Base-by-base conservation (phyloP, 129 eudicot genomes). In the Flaveria sonorensis region DNA sequence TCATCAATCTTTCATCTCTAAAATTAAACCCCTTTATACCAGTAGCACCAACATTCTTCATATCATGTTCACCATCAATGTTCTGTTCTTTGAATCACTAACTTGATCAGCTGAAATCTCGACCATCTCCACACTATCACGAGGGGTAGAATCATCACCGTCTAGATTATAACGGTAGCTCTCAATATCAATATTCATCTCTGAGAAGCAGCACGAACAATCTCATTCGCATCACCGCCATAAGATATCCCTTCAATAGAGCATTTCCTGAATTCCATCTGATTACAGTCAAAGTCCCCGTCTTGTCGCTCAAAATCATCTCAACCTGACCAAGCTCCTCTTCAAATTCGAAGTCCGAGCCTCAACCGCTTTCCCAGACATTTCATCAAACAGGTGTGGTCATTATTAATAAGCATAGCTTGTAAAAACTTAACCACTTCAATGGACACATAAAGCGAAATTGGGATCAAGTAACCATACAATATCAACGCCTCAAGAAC, bases 261-360 rank as follows among this genome's bases (percentile, higher is more conserved):
- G 71, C 89, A 86, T 73, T 86, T 86, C 75, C 87, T 73, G 11
- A 86, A 86, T 72, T 86, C 89, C 89, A 86, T 86, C 20, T 83
- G 87, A 66, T 86, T 86, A 69, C 89, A 86, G 89, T 86, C 70
- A 86, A 86, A 23, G 89, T 86, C 78, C 89, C 89, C 0, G 89
- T 86, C 73, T 86, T 86, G 20, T 86, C 89, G 6, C 83, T 68
- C 70, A 86, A 77, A 51, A 86, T 80, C 75, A 86, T 83, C 68
- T 86, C 89, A 3, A 86, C 89, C 68, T 86, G 89, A 55, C 89
- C 87, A 13, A 83, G 87, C 61, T 86, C 89, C 82, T 86, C 89
- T 86, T 86, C 79, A 86, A 69, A 77, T 86, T 86, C 10, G 89
- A 86, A 18, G 89, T 86, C 64, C 87, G 61, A 7, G 89, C 87